Conservation (phyloP, 1,284 basidiomycete species). For the Veloboletus limbatus region DNA sequence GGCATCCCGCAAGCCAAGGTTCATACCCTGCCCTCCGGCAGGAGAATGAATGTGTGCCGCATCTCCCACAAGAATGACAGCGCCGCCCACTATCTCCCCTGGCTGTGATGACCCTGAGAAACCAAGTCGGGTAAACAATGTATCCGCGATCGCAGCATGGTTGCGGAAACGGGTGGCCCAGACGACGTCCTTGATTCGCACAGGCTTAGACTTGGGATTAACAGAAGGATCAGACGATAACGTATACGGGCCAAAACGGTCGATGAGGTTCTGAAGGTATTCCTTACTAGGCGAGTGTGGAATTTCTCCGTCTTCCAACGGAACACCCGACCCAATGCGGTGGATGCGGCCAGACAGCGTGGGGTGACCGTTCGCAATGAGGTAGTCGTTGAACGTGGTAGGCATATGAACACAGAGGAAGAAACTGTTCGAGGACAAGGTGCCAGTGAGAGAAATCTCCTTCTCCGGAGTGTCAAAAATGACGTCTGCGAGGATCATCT, state of each 20-base stretch:
- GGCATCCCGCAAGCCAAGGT: slow-evolving; percentile 45
- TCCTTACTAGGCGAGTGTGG: slow-evolving; percentile 31
- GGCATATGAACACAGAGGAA: slow-evolving; percentile 33
- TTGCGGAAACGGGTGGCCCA: slow-evolving; percentile 43
- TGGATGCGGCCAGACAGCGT: slow-evolving; percentile 18
- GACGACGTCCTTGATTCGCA: slow-evolving; percentile 29
- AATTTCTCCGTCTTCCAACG: slow-evolving; percentile 30
- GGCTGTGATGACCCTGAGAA: background rate
- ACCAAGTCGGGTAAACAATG: slow-evolving; percentile 29
- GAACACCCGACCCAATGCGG: slow-evolving; percentile 38
- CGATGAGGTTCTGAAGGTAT: slow-evolving; percentile 39
- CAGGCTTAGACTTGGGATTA: slow-evolving; percentile 21
- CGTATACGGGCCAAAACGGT: slow-evolving; percentile 34
- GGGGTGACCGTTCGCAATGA: slow-evolving; percentile 14
- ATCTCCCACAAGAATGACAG: slow-evolving; percentile 40
- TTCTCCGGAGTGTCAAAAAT: slow-evolving; percentile 11
- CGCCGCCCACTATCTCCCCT: slow-evolving; percentile 14
- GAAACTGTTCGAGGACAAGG: slow-evolving; percentile 25
- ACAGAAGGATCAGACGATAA: slow-evolving; percentile 23
- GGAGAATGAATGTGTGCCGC: slow-evolving; percentile 44
- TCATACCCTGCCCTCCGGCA: slow-evolving; percentile 48
- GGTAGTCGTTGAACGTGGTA: slow-evolving; percentile 24
- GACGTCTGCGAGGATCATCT: slow-evolving; percentile 23
- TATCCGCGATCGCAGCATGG: slow-evolving; percentile 37
- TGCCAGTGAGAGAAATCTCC: background rate